phyloP scores from a whole-genome alignment of 805 yeast genomes.

The Sugiyamaella americana region DNA sequence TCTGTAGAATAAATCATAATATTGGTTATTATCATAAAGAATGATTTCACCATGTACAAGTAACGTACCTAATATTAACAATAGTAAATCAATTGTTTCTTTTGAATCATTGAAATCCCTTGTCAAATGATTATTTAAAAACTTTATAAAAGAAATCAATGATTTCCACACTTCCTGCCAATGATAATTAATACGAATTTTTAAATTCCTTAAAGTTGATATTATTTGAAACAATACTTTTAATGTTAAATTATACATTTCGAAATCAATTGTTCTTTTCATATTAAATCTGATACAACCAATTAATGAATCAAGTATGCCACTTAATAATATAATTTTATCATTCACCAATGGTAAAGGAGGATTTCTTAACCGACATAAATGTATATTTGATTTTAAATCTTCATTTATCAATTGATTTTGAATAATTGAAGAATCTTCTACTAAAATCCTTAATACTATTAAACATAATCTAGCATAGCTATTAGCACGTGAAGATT shows the following conservation, averaged over 20 bases:
- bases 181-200: conserved; percentile 25
- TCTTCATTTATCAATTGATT: conserved; percentile 2
- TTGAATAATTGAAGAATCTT: conserved; percentile 20
- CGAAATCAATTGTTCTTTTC: conserved; percentile 26
- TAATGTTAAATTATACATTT: conserved; percentile 26
- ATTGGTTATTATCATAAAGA: conserved; percentile 28
- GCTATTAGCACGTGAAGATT: conserved; percentile 21
- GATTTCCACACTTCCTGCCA: conserved; percentile 38
- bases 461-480: conserved; percentile 31
- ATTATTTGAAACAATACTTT: conserved; percentile 23
- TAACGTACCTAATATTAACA: conserved; percentile 24
- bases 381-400: conserved; percentile 10
- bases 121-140: conserved; percentile 19
- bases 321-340: conserved; percentile 29
- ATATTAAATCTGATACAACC: conserved; percentile 31
- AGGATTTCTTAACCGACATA: conserved; percentile 24
- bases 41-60: conserved; percentile 30
- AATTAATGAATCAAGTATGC: conserved; percentile 31
- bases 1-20: conserved; percentile 30
- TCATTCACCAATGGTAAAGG: conserved; percentile 24
- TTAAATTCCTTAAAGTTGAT: conserved; percentile 14
- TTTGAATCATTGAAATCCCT: conserved; percentile 8
- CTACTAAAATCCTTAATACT: conserved; percentile 29
- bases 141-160: conserved; percentile 26
- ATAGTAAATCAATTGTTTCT: conserved; percentile 17